Evolutionary conservation across 1,284 basidiomycete genomes (phyloP).

Genomic region (Melanopsichium pennsylvanicum): DNA sequence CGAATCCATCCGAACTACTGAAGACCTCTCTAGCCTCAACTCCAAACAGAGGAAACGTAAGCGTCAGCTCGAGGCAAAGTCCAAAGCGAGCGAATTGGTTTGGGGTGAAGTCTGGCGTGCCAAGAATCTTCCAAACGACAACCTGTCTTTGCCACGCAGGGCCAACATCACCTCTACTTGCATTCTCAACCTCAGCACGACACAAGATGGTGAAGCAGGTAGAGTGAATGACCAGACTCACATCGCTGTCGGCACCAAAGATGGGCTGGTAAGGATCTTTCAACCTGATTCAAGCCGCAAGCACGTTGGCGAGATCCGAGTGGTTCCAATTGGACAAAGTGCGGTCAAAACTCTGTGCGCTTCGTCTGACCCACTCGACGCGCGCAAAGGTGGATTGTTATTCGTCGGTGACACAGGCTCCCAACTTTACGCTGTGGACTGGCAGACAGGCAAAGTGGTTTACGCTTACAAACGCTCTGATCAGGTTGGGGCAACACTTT

Average conservation of each 20-base stretch:
- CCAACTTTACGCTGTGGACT: conserved; percentile 49
- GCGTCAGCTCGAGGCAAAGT: conserved; percentile 44
- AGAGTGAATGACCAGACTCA: conserved; percentile 1
- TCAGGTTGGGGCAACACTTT: conserved; percentile 23
- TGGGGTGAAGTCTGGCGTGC: conserved; percentile 59
- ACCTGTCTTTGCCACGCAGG: conserved; percentile 44
- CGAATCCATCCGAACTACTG: conserved; percentile 19
- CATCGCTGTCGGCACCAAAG: conserved; percentile 48
- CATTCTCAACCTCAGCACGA: conserved; percentile 17
- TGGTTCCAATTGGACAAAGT: conserved; percentile 29
- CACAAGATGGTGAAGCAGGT: background rate
- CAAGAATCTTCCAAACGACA: conserved; percentile 58
- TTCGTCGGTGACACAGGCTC: conserved; percentile 49
- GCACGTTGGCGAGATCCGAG: conserved; percentile 33
- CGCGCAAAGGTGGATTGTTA: conserved; percentile 23
- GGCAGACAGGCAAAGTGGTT: conserved; percentile 30
- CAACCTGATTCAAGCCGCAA: conserved; percentile 21
- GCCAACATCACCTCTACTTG: conserved; percentile 48
- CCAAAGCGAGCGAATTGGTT: conserved; percentile 46
- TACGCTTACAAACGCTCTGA: conserved; percentile 42
- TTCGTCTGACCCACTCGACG: conserved; percentile 13
- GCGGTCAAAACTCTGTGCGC: conserved; percentile 37
- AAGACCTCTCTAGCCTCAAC: conserved; percentile 22
- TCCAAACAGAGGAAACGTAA: conserved; percentile 53
- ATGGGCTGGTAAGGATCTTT: conserved; percentile 45